These are phyloP conservation scores for Striga asiatica DNA, from an alignment of 257 asterid species.

Conservation along the genomic window DNA sequence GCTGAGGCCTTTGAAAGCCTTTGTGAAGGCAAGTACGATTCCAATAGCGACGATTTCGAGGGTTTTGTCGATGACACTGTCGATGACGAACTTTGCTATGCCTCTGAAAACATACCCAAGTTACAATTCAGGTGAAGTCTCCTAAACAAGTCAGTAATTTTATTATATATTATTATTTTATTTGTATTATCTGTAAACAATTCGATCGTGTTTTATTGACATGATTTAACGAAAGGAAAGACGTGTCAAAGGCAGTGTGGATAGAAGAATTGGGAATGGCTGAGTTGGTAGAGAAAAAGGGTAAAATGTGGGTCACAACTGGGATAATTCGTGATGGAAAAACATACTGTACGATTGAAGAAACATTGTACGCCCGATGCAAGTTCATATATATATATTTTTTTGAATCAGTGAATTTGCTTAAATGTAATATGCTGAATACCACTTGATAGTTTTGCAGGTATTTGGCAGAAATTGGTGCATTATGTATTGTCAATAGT, in stretches of 20 bases:
- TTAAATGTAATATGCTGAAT: too few relatives aligned
- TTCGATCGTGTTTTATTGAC: background rate
- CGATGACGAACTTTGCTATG: constrained; percentile 33
- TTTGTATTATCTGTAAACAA: background rate
- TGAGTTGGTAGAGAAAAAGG: constrained; percentile 57
- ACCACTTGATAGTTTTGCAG: too few relatives aligned
- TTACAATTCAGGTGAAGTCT: constrained; percentile 55
- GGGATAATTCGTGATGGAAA: constrained; percentile 65
- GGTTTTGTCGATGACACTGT: constrained; percentile 26
- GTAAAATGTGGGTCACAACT: constrained; percentile 69
- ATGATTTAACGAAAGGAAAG: constrained; percentile 34
- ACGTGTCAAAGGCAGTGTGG: constrained; percentile 55
- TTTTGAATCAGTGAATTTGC: too few relatives aligned
- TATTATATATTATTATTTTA: background rate
- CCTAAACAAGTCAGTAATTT: too few relatives aligned
- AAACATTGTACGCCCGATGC: constrained; percentile 52
- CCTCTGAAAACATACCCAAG: constrained; percentile 37
- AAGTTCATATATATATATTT: constrained; percentile 2
- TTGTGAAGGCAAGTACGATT: constrained; percentile 30
- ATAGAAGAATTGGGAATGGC: constrained; percentile 57
- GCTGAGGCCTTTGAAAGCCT: constrained; percentile 18
- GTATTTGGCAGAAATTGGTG: constrained; percentile 73
- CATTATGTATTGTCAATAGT: constrained; percentile 29
- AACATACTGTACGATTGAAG: constrained; percentile 54
- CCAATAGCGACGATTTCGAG: constrained; percentile 40